Evolutionary conservation across 176 grass and related monocot species (phyloP), one percentile per base, ranked within the genome.

Genomic region (Rhynchospora breviuscula): DNA sequence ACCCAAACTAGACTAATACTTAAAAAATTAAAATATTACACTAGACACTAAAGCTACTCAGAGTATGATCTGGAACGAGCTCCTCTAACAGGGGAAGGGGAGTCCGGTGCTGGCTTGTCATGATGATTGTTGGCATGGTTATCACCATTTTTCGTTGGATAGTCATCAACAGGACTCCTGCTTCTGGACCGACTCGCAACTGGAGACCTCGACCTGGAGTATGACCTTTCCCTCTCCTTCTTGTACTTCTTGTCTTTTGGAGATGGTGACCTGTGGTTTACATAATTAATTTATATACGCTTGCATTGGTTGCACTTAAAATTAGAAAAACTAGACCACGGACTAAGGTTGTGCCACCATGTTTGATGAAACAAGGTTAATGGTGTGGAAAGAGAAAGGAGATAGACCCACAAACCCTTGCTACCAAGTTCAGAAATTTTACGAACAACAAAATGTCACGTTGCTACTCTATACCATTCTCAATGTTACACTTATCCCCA

Each of bases 111-210:
- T 6, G 19, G 9, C 62, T 67, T 49, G 40, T 76, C 15, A 15
- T 8, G 44, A 47, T 46, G n/a, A 44, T 48, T 48, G 51, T 75
- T 65, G 45, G 5, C 59, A 7, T 40, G 54, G 13, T 81, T 47
- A 25, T 84, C 85, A 10, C 23, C 25, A 57, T 81, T 81, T 46
- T 81, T 81, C 14, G 60, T 81, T 64, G 79, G 57, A 1, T 49
- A 64, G 13, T 86, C 56, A 15, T 82, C 85, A 10, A 67, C 56
- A 0, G 83, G 83, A 74, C 85, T 90, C 15, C 23, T 22, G 35
- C 91, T 93, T 67, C 75, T 82, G 49, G 91, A 93, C 73, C 80
- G 68, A 82, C 67, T 86, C 54, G 65, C 74, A 48, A 81, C 80
- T 15, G 89, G 87, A 23, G 91, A 91, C 21, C 11, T 58, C 0